Base-by-base conservation (phyloP, 2,329 filamentous ascomycete genomes). In the Pleurostoma richardsiae region DNA sequence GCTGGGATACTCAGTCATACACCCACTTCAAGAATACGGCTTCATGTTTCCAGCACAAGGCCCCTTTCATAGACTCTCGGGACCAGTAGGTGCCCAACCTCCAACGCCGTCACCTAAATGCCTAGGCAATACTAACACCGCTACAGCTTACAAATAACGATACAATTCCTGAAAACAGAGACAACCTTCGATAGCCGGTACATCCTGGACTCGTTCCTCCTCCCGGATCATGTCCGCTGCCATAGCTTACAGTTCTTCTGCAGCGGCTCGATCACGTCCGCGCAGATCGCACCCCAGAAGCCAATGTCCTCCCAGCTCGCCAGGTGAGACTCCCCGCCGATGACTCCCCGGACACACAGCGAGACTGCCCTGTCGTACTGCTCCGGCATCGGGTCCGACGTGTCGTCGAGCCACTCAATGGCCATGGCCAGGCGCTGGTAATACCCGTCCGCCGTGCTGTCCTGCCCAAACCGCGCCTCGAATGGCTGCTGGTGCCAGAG, bases 401-500 rank as follows among this genome's bases (percentile, higher is more conserved):
- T 19, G 19, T 51, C 46, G 10, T 42, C 43, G 6, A 49, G 28
- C 49, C 43, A 49, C 41, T 49, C 30, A 19, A 49, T 5, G 3
- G 49, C 46, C 28, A 26, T 7, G 6, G 11, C 46, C 10, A 49
- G 38, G 36, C 46, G 43, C 26, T 42, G 26, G 39, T 38, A 49
- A 31, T 40, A 46, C 3, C 4, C n/a, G 4, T 1, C 19, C 6
- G 39, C 7, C 10, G 5, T 6, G 6, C 43, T 40, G 4, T 29
- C 41, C 5, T 46, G 41, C 10, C 11, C 36, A 29, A 51, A 51
- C 4, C 28, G 44, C n/a, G 30, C 29, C 42, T 56, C 53, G 6
- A 56, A 45, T 2, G 50, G 49, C 40, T 43, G 45, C 27, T 52
- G 49, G 29, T 60, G 50, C 54, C 56, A 59, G 36, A 59, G 53